Conservation (phyloP, 2,329 filamentous ascomycete species). For the Chrysosphaeria jannelii region DNA sequence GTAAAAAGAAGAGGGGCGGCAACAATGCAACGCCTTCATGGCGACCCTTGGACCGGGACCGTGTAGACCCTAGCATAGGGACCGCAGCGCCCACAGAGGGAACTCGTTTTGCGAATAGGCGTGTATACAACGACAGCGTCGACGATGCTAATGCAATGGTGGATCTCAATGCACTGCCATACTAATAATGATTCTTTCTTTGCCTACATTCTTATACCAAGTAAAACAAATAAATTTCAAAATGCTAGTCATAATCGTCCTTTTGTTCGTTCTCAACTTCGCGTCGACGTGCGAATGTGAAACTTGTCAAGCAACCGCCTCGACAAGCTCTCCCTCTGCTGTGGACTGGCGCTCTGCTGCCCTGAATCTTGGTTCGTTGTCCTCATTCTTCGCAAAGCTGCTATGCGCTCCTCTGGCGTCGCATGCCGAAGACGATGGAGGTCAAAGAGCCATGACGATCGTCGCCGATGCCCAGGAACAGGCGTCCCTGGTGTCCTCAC, state of each 20-base stretch:
- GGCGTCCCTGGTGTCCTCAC: conserved; percentile 5
- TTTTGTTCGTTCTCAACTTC: conserved; percentile 6
- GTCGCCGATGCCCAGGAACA: conserved; percentile 7
- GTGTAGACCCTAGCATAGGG: conserved; percentile 5
- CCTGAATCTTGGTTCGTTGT: conserved; percentile 3
- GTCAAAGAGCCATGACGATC: conserved; percentile 23
- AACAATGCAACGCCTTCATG: conserved; percentile 2
- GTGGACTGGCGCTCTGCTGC: conserved; percentile 3
- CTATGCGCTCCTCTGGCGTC: conserved; percentile 27
- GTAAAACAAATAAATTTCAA: neutral
- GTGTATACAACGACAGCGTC: conserved; percentile 1
- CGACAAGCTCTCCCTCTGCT: conserved; percentile 13
- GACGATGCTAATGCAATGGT: conserved; percentile 3
- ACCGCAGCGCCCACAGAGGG: too few species aligned
- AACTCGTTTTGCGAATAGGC: conserved; percentile 1
- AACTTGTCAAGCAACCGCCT: conserved; percentile 22
- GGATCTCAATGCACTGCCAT: conserved; percentile 5
- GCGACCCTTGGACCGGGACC: conserved; percentile 4
- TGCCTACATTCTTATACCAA: neutral
- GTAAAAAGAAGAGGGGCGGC: conserved; percentile 5
- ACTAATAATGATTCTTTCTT: conserved; percentile 1
- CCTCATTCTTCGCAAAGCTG: conserved; percentile 13
- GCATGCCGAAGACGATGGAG: conserved; percentile 25
- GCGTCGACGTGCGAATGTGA: conserved; percentile 17
- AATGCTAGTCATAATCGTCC: neutral